A percentile compares a stretch with the other conserved stretches of the same genome.
phyloP scores from a whole-genome alignment of 2,329 filamentous ascomycete species.

The Sporothrix sp. region DNA sequence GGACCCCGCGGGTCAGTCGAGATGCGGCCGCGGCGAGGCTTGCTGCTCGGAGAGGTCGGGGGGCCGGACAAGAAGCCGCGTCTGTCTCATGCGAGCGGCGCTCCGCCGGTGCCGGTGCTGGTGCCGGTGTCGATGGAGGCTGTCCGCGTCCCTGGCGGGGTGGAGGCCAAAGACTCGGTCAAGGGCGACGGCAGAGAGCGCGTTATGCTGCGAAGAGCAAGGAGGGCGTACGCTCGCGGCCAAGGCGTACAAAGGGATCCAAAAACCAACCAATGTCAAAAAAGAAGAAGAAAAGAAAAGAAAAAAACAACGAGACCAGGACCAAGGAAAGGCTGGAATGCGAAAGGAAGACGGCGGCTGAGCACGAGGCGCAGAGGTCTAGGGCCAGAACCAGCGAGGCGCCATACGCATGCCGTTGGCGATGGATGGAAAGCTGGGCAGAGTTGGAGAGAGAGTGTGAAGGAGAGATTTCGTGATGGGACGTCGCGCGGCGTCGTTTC shows the following conservation, averaged over 20 bases:
- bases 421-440: background rate
- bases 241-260: too few species aligned
- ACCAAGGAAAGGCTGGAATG: conserved; percentile 1
- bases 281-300: background rate
- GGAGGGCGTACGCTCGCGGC: too few species aligned
- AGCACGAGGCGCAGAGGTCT: background rate
- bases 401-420: conserved; percentile 3
- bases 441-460: background rate
- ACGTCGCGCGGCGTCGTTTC: conserved; percentile 13
- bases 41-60: background rate
- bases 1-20: background rate
- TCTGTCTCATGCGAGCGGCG: too few species aligned
- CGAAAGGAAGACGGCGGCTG: conserved; percentile 1
- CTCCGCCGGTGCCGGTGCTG: too few species aligned
- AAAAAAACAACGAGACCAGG: background rate
- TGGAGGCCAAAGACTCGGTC: background rate
- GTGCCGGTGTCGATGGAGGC: too few species aligned
- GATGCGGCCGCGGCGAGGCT: background rate
- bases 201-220: too few species aligned
- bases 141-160: too few species aligned
- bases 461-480: conserved; percentile 7
- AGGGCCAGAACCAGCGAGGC: conserved; percentile 1
- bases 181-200: too few species aligned
- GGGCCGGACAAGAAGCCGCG: too few species aligned
- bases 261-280: too few species aligned